Evolutionary conservation across 164 flowering plant genomes (phyloP), one percentile per base, ranked within the genome.

Genomic region (Chloranthus sessilifolius): DNA sequence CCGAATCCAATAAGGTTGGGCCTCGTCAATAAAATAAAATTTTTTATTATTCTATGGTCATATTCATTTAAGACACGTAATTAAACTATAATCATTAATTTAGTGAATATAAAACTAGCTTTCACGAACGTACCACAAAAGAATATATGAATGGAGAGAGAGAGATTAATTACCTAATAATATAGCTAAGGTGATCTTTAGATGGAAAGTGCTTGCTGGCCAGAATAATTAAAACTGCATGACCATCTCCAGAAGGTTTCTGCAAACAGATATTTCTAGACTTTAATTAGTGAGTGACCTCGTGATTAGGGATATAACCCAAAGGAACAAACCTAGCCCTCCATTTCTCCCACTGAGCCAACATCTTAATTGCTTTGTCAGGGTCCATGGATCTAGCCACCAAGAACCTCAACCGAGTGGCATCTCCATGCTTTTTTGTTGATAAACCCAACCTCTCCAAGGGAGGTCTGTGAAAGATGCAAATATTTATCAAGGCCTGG

Each of bases 141-240:
- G n/a, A n/a, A n/a, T n/a, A n/a, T n/a, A n/a, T n/a, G n/a, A n/a
- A n/a, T n/a, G n/a, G n/a, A n/a, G n/a, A n/a, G n/a, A n/a, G n/a
- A n/a, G n/a, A n/a, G n/a, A n/a, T n/a, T n/a, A n/a, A n/a, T 65
- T 72, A 89, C 95, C 83, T 79, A 80, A 86, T 73, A 78, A 76
- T 49, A n/a, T n/a, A n/a, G n/a, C 84, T 83, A 6, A 57, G 62
- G 1, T 63, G 79, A 73, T 89, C 97, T 46, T 74, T 77, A 14
- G 88, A 10, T 37, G 86, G 77, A 33, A 58, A 74, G 62, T 89
- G 97, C 59, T 62, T 80, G 69, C 62, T 31, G 19, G 68, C 77
- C 63, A 70, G 74, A 9, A 74, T 40, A 24, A 86, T 42, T 69
- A 82, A 0, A 23, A 86, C 56, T 0, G 97, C 76, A 17, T 60